Evolutionary conservation across 805 yeast species (phyloP).

Genomic region (Metschnikowia borealis): DNA sequence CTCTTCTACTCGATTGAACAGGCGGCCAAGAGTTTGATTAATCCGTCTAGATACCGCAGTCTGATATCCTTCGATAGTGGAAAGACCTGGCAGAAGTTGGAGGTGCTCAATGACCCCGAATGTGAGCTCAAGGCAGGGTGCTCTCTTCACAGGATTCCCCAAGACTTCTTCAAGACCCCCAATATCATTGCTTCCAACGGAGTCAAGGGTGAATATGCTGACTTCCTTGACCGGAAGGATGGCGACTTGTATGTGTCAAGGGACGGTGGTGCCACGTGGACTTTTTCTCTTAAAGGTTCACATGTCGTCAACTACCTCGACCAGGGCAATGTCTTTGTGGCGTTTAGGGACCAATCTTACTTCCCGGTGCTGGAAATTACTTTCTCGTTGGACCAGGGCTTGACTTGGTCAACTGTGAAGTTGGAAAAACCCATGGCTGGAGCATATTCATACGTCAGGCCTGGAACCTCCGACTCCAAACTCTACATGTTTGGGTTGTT

Average conservation of each 20-base stretch:
- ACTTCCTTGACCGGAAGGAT: conserved; percentile 13
- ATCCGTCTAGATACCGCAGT: neutral
- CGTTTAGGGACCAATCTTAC: neutral
- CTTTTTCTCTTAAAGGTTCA: conserved; percentile 48
- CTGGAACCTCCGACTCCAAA: conserved; percentile 42
- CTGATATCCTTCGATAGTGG: conserved; percentile 53
- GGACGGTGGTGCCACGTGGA: conserved; percentile 80
- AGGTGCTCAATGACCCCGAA: conserved; percentile 40
- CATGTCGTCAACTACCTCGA: conserved; percentile 65
- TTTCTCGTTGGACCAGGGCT: conserved; percentile 73
- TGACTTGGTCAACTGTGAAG: conserved; percentile 52
- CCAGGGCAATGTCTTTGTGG: conserved; percentile 64
- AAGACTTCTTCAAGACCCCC: conserved; percentile 36
- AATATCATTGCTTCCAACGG: conserved; percentile 40
- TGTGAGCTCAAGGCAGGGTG: conserved; percentile 47
- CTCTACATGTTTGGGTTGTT: conserved; percentile 49
- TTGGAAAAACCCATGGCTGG: conserved; percentile 56
- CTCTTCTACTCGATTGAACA: conserved; percentile 50
- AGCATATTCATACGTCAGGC: conserved; percentile 41
- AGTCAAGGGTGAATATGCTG: conserved; percentile 24
- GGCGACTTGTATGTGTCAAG: conserved; percentile 57
- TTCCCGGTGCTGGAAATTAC: conserved; percentile 14
- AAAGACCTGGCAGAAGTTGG: conserved; percentile 46
- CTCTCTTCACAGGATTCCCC: conserved; percentile 37
- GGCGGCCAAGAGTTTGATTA: conserved; percentile 12